Base-by-base conservation (phyloP, 345 rosid genomes). In the Hypericum androsaemum region DNA sequence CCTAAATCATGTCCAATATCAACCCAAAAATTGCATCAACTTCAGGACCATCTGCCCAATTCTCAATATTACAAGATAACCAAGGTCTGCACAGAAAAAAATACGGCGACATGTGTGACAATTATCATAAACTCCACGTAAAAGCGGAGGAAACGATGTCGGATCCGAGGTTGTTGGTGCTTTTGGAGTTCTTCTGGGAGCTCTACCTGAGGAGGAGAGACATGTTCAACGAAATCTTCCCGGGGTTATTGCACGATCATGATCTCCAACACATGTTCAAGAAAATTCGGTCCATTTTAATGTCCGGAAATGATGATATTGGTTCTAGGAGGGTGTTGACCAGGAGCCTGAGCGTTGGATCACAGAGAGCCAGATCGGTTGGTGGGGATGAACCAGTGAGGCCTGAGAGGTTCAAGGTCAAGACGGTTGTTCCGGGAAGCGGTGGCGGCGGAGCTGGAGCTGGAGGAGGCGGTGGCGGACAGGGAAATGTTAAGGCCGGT, bases 301-400 rank as follows among this genome's bases (percentile, higher is more conserved):
- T 16, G 2, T 5, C 8, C 5, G 41, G 1, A 47, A 55, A 42
- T 35, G 43, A 54, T 2, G 8, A n/a, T 10, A 40, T 1, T 1
- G n/a, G 41, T 10, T 51, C 9, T 6, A 39, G 32, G 16, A 46
- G 48, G 28, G 37, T 49, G 1, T 9, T 75, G 71, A 55, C 28
- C 36, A 63, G 84, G 59, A 79, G 77, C 47, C 43, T 53, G 41
- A 79, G 84, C 46, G 65, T 68, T 36, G 80, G 73, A 8, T 75
- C 77, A 1, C 69, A 57, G 0, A 35, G 63, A 5, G 48, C 45
- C 6, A 47, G 52, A 2, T 61, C 57, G 3, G 49, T 46, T 12
- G 54, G 39, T 8, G 68, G 64, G 6, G 70, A 16, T 13, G 57
- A 43, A n/a, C 56, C 64, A 0, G 8, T 72, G 55, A 62, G 59